Percentiles rank a stretch among this genome's conserved stretches.
These are phyloP conservation scores for Teunomyces panamensis DNA, from an alignment of 805 yeast species.

Conservation along the genomic window DNA sequence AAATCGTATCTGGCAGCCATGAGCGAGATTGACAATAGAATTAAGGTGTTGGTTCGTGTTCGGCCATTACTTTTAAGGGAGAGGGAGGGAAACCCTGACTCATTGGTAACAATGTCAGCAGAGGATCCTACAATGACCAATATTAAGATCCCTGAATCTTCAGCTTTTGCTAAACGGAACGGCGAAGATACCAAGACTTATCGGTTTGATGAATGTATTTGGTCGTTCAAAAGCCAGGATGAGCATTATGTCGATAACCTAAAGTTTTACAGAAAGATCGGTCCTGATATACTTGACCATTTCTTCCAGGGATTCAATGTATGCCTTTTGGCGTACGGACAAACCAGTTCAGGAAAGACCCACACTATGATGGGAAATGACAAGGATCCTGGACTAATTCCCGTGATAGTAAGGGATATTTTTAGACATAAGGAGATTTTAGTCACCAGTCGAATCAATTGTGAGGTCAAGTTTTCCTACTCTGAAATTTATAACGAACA, in stretches of 20 bases:
- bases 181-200: constrained; percentile 32
- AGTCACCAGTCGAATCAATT: constrained; percentile 34
- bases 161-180: constrained; percentile 13
- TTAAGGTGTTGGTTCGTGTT: constrained; percentile 52
- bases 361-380: constrained; percentile 42
- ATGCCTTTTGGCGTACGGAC: constrained; percentile 44
- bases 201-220: constrained; percentile 50
- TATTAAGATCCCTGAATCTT: constrained; percentile 20
- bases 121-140: constrained; percentile 17
- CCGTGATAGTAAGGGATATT: constrained; percentile 49
- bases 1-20: neutral
- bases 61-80: constrained; percentile 44
- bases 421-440: constrained; percentile 41
- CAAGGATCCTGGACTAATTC: constrained; percentile 36
- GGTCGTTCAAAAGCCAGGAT: constrained; percentile 41
- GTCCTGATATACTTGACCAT: constrained; percentile 56
- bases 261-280: constrained; percentile 51
- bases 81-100: constrained; percentile 10
- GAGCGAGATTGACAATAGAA: constrained; percentile 18
- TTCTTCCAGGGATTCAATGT: constrained; percentile 40
- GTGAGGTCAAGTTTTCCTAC: constrained; percentile 51
- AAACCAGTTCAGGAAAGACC: constrained; percentile 43
- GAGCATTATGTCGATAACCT: constrained; percentile 45
- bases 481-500: constrained; percentile 78
- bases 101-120: constrained; percentile 32